Base-by-base conservation (phyloP, 2,329 filamentous ascomycete genomes). In the Trichoderma cornu-damae region DNA sequence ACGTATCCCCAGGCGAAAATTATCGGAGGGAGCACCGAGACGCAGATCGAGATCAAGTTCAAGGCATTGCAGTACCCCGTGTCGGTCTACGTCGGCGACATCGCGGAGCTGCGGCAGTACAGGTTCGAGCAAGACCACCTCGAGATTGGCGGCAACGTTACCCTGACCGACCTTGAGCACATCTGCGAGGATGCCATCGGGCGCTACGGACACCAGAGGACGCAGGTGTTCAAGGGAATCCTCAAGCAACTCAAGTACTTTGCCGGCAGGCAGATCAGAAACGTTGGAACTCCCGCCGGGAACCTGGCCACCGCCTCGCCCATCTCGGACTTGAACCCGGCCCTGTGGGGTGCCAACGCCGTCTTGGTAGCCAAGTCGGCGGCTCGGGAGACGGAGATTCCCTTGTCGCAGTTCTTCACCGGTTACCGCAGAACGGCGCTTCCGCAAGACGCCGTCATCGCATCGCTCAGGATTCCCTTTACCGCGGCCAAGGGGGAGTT, bases 41-140 rank as follows among this genome's bases (percentile, higher is more conserved):
- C 93, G 0, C 94, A 97, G 72, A 97, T 99, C 60, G 94, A 99
- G 73, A 89, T 95, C 75, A 96, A 96, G 73, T 97, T 99, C 81
- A 97, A 97, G 75, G 90, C 87, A 1, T 83, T 96, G 78, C 83
- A 91, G 65, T 97, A 97, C 69, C 87, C 87, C 3, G 85, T 89
- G 1, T 96, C 92, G 0, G 89, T 99, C 0, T 97, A 88, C 63
- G 89, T 97, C 8, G 92, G 93, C 9, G 94, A 99, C 66, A 96
- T 99, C 59, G 78, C 89, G 1, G 94, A 97, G 72, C 75, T 99
- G 58, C 81, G 90, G 11, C 87, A 92, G 63, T 97, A 90, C 68
- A 79, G 77, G 3, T 87, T 96, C 69, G 79, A 88, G 40, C 86
- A 93, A 4, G 85, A 95, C 59, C 80, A 90, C 63, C 73, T 97